Evolutionary conservation across 2,329 filamentous ascomycete species (phyloP).

Genomic region (Colletotrichum sp.): DNA sequence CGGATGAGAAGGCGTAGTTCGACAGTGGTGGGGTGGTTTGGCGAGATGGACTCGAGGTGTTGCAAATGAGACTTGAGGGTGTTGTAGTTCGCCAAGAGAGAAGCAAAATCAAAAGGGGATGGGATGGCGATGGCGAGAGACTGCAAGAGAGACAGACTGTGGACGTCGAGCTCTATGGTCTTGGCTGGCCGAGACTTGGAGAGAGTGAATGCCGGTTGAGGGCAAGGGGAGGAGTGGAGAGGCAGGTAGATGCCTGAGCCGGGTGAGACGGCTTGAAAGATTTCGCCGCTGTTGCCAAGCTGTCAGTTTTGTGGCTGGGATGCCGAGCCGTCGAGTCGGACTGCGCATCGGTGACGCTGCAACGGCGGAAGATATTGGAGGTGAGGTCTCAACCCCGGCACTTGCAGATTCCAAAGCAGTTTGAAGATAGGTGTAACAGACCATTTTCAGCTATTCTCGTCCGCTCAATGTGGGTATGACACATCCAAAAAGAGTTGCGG

Average conservation of each 20-base stretch:
- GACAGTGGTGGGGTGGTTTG: constrained; percentile 19
- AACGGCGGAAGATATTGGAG: not conserved
- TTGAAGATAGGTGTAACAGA: not conserved
- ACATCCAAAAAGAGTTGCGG: too few relatives aligned
- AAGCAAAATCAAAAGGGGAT: constrained; percentile 24
- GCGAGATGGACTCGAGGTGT: not conserved
- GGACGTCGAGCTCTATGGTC: constrained; percentile 26
- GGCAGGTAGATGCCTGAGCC: constrained; percentile 29
- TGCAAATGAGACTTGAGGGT: constrained; percentile 24
- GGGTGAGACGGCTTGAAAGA: constrained; percentile 29
- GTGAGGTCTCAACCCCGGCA: not conserved
- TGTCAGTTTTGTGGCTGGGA: not conserved
- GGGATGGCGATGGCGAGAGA: constrained; percentile 44
- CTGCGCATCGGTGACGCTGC: not conserved
- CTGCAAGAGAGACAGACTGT: constrained; percentile 43
- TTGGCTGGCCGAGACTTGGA: constrained; percentile 28
- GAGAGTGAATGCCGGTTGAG: constrained; percentile 28
- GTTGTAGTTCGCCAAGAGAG: constrained; percentile 28
- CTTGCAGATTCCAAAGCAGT: not conserved
- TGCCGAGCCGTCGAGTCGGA: not conserved
- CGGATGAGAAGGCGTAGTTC: constrained; percentile 31
- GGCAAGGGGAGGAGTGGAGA: constrained; percentile 22
- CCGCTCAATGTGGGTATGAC: too few relatives aligned
- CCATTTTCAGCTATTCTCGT: not conserved
- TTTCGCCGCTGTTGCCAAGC: constrained; percentile 23